phyloP scores from a whole-genome alignment of 805 yeast species.

The Candida qinlingensis region DNA sequence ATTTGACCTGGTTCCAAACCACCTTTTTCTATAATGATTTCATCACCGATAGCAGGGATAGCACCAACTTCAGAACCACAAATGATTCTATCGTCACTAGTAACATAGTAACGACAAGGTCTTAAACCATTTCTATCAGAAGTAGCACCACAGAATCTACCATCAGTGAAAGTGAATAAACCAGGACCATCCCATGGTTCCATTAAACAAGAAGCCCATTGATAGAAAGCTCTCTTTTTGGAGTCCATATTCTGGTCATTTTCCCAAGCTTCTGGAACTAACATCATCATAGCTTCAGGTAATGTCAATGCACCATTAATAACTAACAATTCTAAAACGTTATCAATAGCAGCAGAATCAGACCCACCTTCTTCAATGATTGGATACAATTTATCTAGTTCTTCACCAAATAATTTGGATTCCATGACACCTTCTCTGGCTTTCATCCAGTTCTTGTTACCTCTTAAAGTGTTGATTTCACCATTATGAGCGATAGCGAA shows the following conservation, averaged over 20 bases:
- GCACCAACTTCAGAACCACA: constrained; percentile 99
- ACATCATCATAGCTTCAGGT: constrained; percentile 95
- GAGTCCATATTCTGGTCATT: constrained; percentile 83
- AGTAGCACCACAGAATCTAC: constrained; percentile 97
- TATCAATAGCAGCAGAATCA: constrained; percentile 96
- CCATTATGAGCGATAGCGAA: constrained; percentile 98
- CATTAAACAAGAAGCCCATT: constrained; percentile 99
- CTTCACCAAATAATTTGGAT: constrained; percentile 82
- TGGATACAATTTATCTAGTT: constrained; percentile 85
- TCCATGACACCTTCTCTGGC: constrained; percentile 97
- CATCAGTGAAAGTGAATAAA: constrained; percentile 92
- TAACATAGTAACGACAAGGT: constrained; percentile 96
- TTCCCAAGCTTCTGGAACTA: constrained; percentile 99
- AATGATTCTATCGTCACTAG: constrained; percentile 90
- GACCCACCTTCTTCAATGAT: constrained; percentile 98
- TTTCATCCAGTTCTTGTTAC: constrained; percentile 99
- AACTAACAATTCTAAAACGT: constrained; percentile 85
- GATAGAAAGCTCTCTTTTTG: constrained; percentile 89
- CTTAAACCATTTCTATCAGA: constrained; percentile 95
- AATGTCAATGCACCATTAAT: constrained; percentile 87
- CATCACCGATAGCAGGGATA: constrained; percentile 73
- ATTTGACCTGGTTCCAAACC: constrained; percentile 94
- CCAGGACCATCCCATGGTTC: constrained; percentile 99
- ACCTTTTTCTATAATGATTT: constrained; percentile 81
- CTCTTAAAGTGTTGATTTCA: constrained; percentile 94